Conservation (phyloP, 495 filamentous ascomycete genomes). For the Astrothelium subdiscretum region DNA sequence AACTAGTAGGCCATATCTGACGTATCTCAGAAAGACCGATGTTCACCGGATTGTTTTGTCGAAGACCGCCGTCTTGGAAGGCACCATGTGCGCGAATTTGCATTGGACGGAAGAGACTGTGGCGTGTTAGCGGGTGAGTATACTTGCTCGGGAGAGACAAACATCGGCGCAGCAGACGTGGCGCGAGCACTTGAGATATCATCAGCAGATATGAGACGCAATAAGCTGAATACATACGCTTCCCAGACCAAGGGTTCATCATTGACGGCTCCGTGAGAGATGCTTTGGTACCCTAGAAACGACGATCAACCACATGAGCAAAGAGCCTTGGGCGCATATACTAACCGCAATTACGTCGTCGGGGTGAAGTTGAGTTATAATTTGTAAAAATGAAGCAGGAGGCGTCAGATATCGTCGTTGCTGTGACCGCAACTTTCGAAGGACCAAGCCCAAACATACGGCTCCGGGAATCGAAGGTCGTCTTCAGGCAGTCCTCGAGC, state of each 20-base stretch:
- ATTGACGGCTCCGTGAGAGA: slow-evolving; percentile 7
- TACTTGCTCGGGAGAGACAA: neutral
- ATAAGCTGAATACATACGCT: slow-evolving; percentile 10
- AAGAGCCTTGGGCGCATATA: neutral
- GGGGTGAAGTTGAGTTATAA: slow-evolving; percentile 14
- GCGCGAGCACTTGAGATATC: slow-evolving; percentile 14
- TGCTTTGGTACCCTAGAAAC: slow-evolving; percentile 9
- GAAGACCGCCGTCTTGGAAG: slow-evolving; percentile 27
- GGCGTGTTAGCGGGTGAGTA: neutral
- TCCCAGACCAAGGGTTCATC: slow-evolving; percentile 17
- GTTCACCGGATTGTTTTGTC: slow-evolving; percentile 27
- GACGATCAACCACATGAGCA: neutral
- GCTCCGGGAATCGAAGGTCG: slow-evolving; percentile 16
- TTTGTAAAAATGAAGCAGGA: slow-evolving; percentile 23
- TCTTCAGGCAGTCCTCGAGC: slow-evolving; percentile 9
- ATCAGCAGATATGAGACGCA: neutral
- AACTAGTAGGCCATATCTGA: slow-evolving; percentile 13
- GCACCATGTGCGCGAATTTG: slow-evolving; percentile 8
- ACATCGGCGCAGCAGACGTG: slow-evolving; percentile 22
- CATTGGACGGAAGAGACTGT: slow-evolving; percentile 2
- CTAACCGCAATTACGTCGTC: neutral
- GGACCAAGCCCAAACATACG: slow-evolving; percentile 20
- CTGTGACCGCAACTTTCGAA: slow-evolving; percentile 18
- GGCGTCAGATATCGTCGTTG: slow-evolving; percentile 18
- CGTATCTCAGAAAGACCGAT: slow-evolving; percentile 23